Evolutionary conservation across 192 early-diverging fungal species (phyloP), one percentile per base, ranked within the genome.

Genomic region (Coemansia sp.): DNA sequence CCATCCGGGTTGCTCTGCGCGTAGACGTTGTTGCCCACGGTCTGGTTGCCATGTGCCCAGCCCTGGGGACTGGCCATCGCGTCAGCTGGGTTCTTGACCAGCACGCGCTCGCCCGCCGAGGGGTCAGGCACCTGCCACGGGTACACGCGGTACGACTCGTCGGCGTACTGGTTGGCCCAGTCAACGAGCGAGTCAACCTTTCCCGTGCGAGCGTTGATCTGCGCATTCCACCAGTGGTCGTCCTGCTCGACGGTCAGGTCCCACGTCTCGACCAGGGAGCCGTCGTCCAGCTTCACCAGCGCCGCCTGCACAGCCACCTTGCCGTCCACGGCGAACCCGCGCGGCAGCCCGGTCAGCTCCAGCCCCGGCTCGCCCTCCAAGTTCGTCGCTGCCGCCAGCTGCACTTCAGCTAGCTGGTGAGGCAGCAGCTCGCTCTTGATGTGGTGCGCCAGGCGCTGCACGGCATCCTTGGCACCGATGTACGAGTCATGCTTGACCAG

Each of bases 1-100:
- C 94, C 93, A 46, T 85, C 82, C 4, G 89, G 87, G 73, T 98
- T 98, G 63, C 91, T 90, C 41, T 96, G 94, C n/a, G 94, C 94
- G 71, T 86, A 94, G 19, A 92, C 96, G 73, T 98, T 98, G 85
- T 96, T 98, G 24, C 96, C 96, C 37, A 46, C 59, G 61, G 82
- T 85, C 60, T 64, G 64, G 11, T 77, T 77, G 60, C 89, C 89
- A 20, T 83, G 76, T 66, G 93, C 90, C 96, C 96, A 98, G 20
- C 96, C 96, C 41, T 89, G 59, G 39, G 93, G 93, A 17, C 90
- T 92, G 1, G 88, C 85, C 11, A 68, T 53, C 4, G 46, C 17
- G 66, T 90, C 76, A 22, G 87, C 76, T 9, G 91, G 91, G 61
- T 89, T 74, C 7, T 64, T 25, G 0, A 88, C 71, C 31, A 93